Conservation (phyloP, 306 rosid species). For the Cucumis melo region DNA sequence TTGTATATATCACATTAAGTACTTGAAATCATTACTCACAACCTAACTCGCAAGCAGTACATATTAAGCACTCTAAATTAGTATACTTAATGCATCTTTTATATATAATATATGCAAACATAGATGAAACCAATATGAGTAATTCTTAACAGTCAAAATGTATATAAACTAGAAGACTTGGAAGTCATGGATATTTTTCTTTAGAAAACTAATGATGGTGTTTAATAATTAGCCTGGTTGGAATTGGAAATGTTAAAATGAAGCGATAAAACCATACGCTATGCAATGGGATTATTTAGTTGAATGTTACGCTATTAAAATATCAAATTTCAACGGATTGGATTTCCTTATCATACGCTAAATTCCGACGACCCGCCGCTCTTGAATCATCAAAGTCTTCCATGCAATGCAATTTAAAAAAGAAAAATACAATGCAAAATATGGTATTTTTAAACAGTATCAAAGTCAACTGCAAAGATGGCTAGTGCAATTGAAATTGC, state of each 20-base stretch:
- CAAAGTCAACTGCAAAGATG: not conserved
- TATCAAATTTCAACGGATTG: not conserved
- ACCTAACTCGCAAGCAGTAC: too few species aligned
- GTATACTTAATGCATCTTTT: too few species aligned
- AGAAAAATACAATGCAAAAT: not conserved
- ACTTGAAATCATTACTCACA: too few species aligned
- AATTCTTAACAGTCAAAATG: too few species aligned
- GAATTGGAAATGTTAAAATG: not conserved
- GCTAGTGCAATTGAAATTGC: not conserved
- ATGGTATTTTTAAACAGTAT: not conserved
- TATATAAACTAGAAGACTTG: too few species aligned
- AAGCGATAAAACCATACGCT: not conserved
- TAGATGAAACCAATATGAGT: too few species aligned
- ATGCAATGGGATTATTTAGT: not conserved
- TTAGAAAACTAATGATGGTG: too few species aligned
- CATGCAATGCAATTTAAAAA: not conserved
- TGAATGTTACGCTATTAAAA: not conserved
- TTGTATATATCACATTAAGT: too few species aligned
- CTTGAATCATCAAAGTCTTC: constrained; percentile 1
- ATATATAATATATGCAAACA: too few species aligned
- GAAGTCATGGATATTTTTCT: too few species aligned
- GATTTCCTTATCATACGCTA: not conserved
- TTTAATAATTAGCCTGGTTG: not conserved
- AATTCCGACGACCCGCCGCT: not conserved
- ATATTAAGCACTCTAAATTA: too few species aligned